Percentiles rank a stretch among this genome's conserved stretches.
Evolutionary conservation across 2,329 filamentous ascomycete genomes (phyloP).

Genomic region (Cytospora chrysosperma): DNA sequence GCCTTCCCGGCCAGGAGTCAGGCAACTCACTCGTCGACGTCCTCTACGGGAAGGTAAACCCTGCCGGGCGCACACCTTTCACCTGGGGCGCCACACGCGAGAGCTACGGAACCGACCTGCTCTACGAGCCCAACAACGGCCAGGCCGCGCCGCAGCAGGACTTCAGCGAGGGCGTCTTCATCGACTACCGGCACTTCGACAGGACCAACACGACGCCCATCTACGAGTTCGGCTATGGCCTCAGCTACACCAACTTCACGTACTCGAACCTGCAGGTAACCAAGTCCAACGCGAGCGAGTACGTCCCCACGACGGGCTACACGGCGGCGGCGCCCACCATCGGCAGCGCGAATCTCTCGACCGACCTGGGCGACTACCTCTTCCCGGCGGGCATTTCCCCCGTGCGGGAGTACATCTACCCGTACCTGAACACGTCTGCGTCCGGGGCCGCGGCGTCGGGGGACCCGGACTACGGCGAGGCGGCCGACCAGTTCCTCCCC

Average conservation of each 20-base stretch:
- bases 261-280: slow-evolving; percentile 67
- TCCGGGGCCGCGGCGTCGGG: slow-evolving; percentile 53
- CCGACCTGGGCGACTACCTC: slow-evolving; percentile 61
- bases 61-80: slow-evolving; percentile 74
- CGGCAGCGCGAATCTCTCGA: slow-evolving; percentile 64
- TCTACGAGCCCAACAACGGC: slow-evolving; percentile 69
- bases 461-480: slow-evolving; percentile 60
- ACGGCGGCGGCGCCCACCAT: slow-evolving; percentile 64
- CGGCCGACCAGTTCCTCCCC: slow-evolving; percentile 60
- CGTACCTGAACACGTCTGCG: slow-evolving; percentile 65
- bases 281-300: slow-evolving; percentile 49
- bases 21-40: slow-evolving; percentile 78
- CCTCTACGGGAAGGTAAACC: slow-evolving; percentile 79
- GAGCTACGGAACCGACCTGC: slow-evolving; percentile 68
- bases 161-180: slow-evolving; percentile 76
- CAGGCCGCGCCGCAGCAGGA: slow-evolving; percentile 65
- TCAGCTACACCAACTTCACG: slow-evolving; percentile 77
- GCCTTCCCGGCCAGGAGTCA: slow-evolving; percentile 78
- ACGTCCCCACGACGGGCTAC: slow-evolving; percentile 59
- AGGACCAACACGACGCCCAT: slow-evolving; percentile 62
- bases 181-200: slow-evolving; percentile 80
- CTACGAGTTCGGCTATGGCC: slow-evolving; percentile 78
- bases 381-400: slow-evolving; percentile 61
- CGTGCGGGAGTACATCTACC: slow-evolving; percentile 63
- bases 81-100: slow-evolving; percentile 69